Percentiles rank a stretch among this genome's conserved stretches.
Conservation (phyloP, 1,284 basidiomycete species). For the Pterulicium gracile region DNA sequence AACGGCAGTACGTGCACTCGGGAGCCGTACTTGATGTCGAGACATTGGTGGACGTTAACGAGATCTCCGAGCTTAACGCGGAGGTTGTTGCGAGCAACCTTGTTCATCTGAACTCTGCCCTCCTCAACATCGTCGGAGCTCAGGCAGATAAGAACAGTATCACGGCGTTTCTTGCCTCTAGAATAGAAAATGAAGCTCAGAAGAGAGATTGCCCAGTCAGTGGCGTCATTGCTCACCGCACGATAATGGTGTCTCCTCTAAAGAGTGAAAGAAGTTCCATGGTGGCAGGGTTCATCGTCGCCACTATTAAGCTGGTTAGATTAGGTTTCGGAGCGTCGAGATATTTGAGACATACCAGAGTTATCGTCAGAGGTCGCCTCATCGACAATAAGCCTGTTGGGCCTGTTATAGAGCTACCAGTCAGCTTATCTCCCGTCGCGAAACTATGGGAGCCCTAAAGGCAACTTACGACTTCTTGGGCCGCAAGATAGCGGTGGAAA, state of each 20-base stretch:
- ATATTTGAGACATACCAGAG: conserved; percentile 46
- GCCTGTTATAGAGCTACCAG: too few relatives aligned
- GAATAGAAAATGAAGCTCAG: conserved; percentile 7
- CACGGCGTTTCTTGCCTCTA: conserved; percentile 91
- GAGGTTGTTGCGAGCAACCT: conserved; percentile 96
- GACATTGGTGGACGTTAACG: conserved; percentile 90
- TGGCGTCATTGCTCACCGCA: conserved; percentile 46
- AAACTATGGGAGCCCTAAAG: too few relatives aligned
- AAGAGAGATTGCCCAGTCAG: conserved; percentile 5
- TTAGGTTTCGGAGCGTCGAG: neutral
- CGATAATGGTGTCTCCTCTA: conserved; percentile 89
- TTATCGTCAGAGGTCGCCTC: conserved; percentile 89
- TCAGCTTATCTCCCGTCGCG: too few relatives aligned
- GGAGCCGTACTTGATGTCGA: conserved; percentile 99
- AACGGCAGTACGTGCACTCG: conserved; percentile 96
- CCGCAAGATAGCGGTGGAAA: conserved; percentile 88
- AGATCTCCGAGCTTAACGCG: conserved; percentile 97
- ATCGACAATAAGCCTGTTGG: conserved; percentile 91
- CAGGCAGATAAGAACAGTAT: conserved; percentile 93
- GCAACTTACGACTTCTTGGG: conserved; percentile 88
- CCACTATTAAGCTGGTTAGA: conserved; percentile 41
- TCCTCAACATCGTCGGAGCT: conserved; percentile 96
- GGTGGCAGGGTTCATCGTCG: conserved; percentile 89
- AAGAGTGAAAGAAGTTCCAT: conserved; percentile 95
- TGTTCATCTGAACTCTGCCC: conserved; percentile 97